Base-by-base conservation (phyloP, 83 land plant species). In the Larix sibirica region DNA sequence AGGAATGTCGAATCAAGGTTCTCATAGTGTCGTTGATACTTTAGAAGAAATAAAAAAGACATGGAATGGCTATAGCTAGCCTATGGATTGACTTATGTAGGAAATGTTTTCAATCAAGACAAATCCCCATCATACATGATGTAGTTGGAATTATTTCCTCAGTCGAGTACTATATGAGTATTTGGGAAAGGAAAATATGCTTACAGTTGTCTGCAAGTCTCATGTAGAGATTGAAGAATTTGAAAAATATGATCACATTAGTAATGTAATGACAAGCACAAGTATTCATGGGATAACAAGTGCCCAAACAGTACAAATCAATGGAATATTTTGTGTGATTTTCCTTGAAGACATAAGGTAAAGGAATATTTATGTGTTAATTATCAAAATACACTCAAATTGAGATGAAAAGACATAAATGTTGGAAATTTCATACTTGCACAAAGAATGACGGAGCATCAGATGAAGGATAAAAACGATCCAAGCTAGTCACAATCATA, bases 111-210 rank as follows among this genome's bases (percentile, higher is more conserved):
- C 60, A 84, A 62, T 87, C 80, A 33, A 81, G 77, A 3, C 33
- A 82, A 26, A n/a, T 61, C 12, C 64, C 83, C 5, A 61, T 81
- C 33, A 84, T 77, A 3, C 77, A 86, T 21, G 90, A 91, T 82
- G 88, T 93, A 36, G 23, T 93, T 50, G 95, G 95, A 66, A 76
- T 89, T 81, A 91, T 93, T 59, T 86, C 40, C 83, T 91, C 62
- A 91, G 92, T 88, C 79, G 87, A 93, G 87, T 87, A 63, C 78
- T 93, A 20, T 84, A 91, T 3, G 90, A 91, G 76, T 93, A 89
- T 66, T 59, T 91, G 64, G 95, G 93, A 60, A 36, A 78, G 79
- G 89, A 90, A 28, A 91, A 61, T 31, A 91, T 93, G 93, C 62
- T 89, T 16, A 93, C 89, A n/a, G 68, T 89, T 83, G 93, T 91